Evolutionary conservation across 192 early-diverging fungal species (phyloP).

Genomic region (Powellomyces hirtus): DNA sequence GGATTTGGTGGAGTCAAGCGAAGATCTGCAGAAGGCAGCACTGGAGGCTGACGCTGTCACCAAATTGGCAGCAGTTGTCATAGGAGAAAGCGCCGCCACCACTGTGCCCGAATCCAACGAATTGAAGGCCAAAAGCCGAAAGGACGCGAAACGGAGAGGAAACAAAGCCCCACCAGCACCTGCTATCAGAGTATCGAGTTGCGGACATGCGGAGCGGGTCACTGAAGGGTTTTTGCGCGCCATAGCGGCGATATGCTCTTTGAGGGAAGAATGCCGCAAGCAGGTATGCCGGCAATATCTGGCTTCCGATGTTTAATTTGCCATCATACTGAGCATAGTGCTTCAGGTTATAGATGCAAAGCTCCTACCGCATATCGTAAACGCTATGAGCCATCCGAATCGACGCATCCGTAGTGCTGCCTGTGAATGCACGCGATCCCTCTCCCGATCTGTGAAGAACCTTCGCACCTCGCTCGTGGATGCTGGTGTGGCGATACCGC

Average conservation of each 20-base stretch:
- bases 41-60: slow-evolving; percentile 72
- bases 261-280: slow-evolving; percentile 70
- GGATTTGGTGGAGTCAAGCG: slow-evolving; percentile 67
- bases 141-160: background rate
- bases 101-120: background rate
- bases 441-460: slow-evolving; percentile 73
- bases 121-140: background rate
- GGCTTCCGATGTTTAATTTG: too few relatives aligned
- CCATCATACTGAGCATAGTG: background rate
- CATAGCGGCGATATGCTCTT: slow-evolving; percentile 66
- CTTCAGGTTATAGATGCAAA: slow-evolving; percentile 75
- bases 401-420: slow-evolving; percentile 67
- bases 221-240: slow-evolving; percentile 66
- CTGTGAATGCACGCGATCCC: slow-evolving; percentile 72
- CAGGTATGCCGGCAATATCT: too few relatives aligned
- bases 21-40: slow-evolving; percentile 71
- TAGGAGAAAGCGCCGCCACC: slow-evolving; percentile 18
- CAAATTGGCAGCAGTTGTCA: slow-evolving; percentile 58
- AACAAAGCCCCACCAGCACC: too few relatives aligned
- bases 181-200: slow-evolving; percentile 1
- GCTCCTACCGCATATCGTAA: slow-evolving; percentile 69
- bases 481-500: slow-evolving; percentile 64
- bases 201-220: slow-evolving; percentile 24
- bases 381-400: slow-evolving; percentile 56
- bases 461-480: slow-evolving; percentile 79